Evolutionary conservation across 208 protist species (phyloP).

Genomic region (Leishmania tropica): DNA sequence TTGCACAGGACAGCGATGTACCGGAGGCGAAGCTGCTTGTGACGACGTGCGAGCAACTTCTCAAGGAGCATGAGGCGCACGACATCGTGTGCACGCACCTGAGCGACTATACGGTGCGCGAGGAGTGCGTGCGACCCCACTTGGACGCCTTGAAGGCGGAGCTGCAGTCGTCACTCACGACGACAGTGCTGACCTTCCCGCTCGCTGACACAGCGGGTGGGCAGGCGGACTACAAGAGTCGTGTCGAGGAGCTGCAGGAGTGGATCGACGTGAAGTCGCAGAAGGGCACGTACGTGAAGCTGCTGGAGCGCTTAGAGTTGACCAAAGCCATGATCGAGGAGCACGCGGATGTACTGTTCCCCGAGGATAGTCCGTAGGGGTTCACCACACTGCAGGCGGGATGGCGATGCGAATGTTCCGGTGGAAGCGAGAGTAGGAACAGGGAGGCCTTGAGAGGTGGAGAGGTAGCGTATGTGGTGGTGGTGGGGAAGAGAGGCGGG

Average conservation of each 20-base stretch:
- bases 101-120: constrained; percentile 67
- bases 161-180: constrained; percentile 57
- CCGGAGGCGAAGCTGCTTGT: constrained; percentile 20
- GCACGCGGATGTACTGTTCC: constrained; percentile 63
- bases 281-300: constrained; percentile 64
- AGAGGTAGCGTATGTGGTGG: neutral
- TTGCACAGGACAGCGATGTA: constrained; percentile 11
- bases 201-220: constrained; percentile 46
- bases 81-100: constrained; percentile 70
- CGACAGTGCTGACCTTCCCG: constrained; percentile 63
- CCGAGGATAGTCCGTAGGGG: constrained; percentile 33
- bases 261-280: constrained; percentile 85
- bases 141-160: constrained; percentile 55
- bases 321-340: constrained; percentile 62
- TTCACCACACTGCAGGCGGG: neutral
- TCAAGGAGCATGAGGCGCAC: constrained; percentile 53
- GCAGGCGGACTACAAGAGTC: constrained; percentile 60
- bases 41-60: constrained; percentile 41
- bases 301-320: constrained; percentile 63
- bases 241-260: constrained; percentile 76
- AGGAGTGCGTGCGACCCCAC: constrained; percentile 71
- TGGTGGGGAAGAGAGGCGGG: too few species aligned
- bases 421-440: neutral
- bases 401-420: too few species aligned
- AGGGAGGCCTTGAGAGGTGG: neutral